Evolutionary conservation across 225 moss, liverwort and hornwort species (phyloP).

Genomic region (Polytrichum commune): DNA sequence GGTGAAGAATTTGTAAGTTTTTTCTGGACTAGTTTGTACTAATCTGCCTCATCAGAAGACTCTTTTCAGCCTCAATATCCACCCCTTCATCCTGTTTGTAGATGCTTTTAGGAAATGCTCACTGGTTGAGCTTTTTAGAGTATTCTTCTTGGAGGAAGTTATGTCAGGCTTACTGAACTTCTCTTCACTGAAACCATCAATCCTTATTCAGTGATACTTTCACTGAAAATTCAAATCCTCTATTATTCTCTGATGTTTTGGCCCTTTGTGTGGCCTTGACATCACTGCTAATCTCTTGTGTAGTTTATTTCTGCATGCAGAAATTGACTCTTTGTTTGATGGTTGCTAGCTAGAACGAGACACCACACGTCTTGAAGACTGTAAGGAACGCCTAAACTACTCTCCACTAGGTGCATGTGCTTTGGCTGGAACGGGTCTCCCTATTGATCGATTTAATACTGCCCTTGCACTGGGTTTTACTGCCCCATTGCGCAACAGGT

Average conservation of each 20-base stretch:
- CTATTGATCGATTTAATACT: constrained; percentile 87
- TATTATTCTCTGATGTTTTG: not conserved
- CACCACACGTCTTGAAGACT: constrained; percentile 73
- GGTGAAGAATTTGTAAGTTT: too few relatives aligned
- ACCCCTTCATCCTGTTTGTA: too few relatives aligned
- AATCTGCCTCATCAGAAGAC: too few relatives aligned
- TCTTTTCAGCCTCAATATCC: too few relatives aligned
- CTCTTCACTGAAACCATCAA: too few relatives aligned
- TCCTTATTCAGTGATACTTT: not conserved
- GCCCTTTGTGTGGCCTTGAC: not conserved
- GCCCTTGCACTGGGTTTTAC: constrained; percentile 79
- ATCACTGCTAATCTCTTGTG: not conserved
- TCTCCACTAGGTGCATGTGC: constrained; percentile 95
- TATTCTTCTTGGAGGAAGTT: too few relatives aligned
- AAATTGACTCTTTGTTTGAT: constrained; percentile 14
- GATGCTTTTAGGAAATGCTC: too few relatives aligned
- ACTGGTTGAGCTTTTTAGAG: too few relatives aligned
- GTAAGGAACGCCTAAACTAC: constrained; percentile 78
- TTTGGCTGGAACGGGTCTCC: constrained; percentile 97
- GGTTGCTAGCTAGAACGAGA: constrained; percentile 86
- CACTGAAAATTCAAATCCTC: not conserved
- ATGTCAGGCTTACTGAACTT: too few relatives aligned
- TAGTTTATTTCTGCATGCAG: not conserved
- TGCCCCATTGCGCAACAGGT: constrained; percentile 94
- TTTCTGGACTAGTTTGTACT: too few relatives aligned